These are phyloP conservation scores for Pseudogymnoascus sp. DNA, from an alignment of 2,329 filamentous ascomycete species.

Conservation along the genomic window DNA sequence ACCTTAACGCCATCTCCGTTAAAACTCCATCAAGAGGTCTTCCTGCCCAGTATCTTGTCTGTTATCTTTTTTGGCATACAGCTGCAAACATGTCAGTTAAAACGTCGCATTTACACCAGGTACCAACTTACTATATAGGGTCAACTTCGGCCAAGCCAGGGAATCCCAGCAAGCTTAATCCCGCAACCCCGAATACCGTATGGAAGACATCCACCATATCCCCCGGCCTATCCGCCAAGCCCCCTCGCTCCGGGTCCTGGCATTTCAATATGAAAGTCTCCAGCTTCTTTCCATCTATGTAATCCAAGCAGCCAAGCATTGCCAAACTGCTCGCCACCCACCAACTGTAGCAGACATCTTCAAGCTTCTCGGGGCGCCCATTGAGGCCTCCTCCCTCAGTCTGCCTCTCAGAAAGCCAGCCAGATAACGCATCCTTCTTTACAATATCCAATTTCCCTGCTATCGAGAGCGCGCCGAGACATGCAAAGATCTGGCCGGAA, in stretches of 20 bases:
- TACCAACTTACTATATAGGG: constrained; percentile 64
- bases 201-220: constrained; percentile 98
- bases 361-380: constrained; percentile 86
- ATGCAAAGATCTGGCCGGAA: constrained; percentile 92
- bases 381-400: constrained; percentile 82
- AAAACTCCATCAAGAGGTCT: constrained; percentile 13
- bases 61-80: constrained; percentile 67
- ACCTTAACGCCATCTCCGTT: neutral
- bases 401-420: constrained; percentile 92
- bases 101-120: neutral
- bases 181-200: constrained; percentile 81
- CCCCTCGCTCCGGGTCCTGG: constrained; percentile 78
- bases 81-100: constrained; percentile 29
- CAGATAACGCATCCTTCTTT: constrained; percentile 71
- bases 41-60: constrained; percentile 47
- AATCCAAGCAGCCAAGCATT: constrained; percentile 81
- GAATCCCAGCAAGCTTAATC: constrained; percentile 74
- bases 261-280: constrained; percentile 76
- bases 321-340: constrained; percentile 91
- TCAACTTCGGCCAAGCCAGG: constrained; percentile 74
- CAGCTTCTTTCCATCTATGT: constrained; percentile 82
- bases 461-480: constrained; percentile 79
- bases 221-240: constrained; percentile 82
- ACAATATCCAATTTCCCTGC: constrained; percentile 74
- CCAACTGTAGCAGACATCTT: constrained; percentile 98